A percentile compares a stretch with the other conserved stretches of the same genome.
Conservation (phyloP, 441 rosid genomes). For the Pelargonium australe region DNA sequence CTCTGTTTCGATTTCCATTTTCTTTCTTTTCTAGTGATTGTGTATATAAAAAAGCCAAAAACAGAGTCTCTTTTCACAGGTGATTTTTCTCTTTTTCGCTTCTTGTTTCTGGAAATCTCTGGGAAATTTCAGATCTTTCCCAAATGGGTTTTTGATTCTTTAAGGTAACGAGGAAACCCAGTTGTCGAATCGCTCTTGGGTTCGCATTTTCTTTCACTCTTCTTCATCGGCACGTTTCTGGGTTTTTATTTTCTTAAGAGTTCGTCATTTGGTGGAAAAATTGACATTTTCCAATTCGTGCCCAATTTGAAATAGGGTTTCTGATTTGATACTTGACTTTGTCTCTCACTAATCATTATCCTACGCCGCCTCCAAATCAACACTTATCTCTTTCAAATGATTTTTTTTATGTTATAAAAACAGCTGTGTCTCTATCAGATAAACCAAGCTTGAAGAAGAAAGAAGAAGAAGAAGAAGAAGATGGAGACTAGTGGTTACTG, state of each 20-base stretch:
- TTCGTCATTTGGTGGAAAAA: background rate
- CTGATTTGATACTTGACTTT: slow-evolving; percentile 1
- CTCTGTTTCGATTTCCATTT: too few relatives aligned
- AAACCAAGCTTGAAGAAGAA: background rate
- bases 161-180: background rate
- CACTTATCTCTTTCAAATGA: background rate
- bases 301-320: background rate
- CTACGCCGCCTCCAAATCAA: background rate
- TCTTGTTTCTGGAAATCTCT: background rate
- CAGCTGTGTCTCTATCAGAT: background rate
- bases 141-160: background rate
- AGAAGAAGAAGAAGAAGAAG: slow-evolving; percentile 14
- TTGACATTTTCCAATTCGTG: too few relatives aligned
- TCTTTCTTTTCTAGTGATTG: too few relatives aligned
- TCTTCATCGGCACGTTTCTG: background rate
- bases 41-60: background rate
- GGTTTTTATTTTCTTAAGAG: background rate
- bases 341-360: background rate
- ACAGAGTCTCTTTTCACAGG: background rate
- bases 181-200: background rate
- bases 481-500: slow-evolving; percentile 40
- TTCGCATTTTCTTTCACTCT: background rate
- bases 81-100: background rate
- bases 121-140: background rate
- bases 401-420: background rate